phyloP scores from a whole-genome alignment of 2,329 filamentous ascomycete genomes.

The Exophiala sp. region DNA sequence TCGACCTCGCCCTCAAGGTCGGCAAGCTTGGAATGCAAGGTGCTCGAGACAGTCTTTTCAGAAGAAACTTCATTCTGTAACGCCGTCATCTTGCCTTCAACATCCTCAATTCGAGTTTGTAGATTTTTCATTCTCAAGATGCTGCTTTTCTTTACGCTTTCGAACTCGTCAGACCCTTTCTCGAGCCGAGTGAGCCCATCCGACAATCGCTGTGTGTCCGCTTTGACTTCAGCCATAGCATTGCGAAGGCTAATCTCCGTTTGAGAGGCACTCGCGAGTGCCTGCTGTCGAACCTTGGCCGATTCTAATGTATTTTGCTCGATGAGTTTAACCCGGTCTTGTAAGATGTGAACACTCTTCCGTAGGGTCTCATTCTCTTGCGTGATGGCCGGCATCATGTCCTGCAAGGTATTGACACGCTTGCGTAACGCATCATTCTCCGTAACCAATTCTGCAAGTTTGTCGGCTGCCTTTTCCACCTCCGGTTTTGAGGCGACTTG shows the following conservation, averaged over 20 bases:
- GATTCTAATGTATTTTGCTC: background rate
- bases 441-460: background rate
- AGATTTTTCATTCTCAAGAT: slow-evolving; percentile 2
- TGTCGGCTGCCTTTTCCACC: background rate
- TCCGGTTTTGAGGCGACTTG: slow-evolving; percentile 1
- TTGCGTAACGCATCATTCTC: slow-evolving; percentile 1
- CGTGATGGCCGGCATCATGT: background rate
- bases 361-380: background rate
- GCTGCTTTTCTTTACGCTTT: slow-evolving; percentile 1
- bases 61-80: background rate
- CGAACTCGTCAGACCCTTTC: background rate
- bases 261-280: background rate
- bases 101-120: background rate
- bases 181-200: background rate
- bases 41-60: background rate
- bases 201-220: background rate
- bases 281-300: background rate
- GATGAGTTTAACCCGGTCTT: background rate
- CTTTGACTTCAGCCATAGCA: background rate
- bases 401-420: background rate
- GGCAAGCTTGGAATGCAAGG: background rate
- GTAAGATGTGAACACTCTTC: background rate
- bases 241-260: background rate
- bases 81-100: background rate
- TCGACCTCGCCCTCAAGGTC: background rate